Evolutionary conservation across 257 asterid species (phyloP), one percentile per base, ranked within the genome.

Genomic region (Cinchona pubescens): DNA sequence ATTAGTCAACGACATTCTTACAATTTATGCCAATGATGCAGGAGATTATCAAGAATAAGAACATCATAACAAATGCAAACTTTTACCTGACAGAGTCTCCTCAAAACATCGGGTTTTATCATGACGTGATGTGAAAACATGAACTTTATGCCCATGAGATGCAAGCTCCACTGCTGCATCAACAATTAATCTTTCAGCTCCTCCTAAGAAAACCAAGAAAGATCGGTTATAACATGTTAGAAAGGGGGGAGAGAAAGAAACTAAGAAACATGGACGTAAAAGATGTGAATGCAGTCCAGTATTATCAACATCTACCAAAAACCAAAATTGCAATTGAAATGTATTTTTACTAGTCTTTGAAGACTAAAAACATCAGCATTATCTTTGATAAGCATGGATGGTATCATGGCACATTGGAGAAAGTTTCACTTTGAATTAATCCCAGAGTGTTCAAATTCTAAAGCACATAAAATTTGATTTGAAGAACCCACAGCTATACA

Each of bases 141-240:
- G 96, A 77, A 94, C 94, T 73, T 79, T 85, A 70, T 94, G 97
- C 48, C 97, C 97, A 12, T 79, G 18, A 45, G 97, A 83, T 43
- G 97, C 83, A 85, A 90, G 97, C 85, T 90, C 96, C 45, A 87
- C 90, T 78, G 99, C 97, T 74, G 97, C 94, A 81, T 94, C 97
- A 56, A 94, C 99, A 69, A 94, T 86, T 76, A 94, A 82, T 86
- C 99, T 85, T 84, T 94, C 97, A n/a, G 99, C 99, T 74, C 99
- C 99, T 78, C 97, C 99, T 94, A 76, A 38, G 62, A 71, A 82
- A 71, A 82, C 65, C 49, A 73, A 51, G 40, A 67, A 23, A 68
- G 42, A 6, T 4, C 37, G 30, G 1, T 15, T 35, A 59, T 59
- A 23, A 27, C 18, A 60, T 7, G 70, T 56, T 58, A 23, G 0